A percentile compares a stretch with the other conserved stretches of the same genome.
Evolutionary conservation across 2,329 filamentous ascomycete genomes (phyloP).

Genomic region (Corinectria fuckeliana): DNA sequence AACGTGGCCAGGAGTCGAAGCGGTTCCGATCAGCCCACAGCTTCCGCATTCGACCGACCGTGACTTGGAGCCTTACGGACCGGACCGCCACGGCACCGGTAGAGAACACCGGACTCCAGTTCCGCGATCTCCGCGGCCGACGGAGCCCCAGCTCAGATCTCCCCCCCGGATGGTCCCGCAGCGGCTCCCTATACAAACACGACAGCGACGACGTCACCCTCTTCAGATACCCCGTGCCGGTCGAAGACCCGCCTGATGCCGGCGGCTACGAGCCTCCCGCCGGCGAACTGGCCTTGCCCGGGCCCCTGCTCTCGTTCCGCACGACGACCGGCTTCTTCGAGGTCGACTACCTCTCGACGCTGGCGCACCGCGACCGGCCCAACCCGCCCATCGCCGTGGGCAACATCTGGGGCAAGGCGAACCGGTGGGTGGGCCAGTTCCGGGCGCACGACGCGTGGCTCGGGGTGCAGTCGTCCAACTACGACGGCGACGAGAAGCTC

Average conservation of each 20-base stretch:
- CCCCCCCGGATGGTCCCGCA: conserved; percentile 49
- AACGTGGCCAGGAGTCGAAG: conserved; percentile 42
- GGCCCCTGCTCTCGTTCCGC: conserved; percentile 48
- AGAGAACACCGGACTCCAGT: conserved; percentile 47
- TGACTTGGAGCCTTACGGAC: conserved; percentile 51
- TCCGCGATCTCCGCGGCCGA: conserved; percentile 47
- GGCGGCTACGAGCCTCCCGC: conserved; percentile 40
- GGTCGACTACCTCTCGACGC: conserved; percentile 48
- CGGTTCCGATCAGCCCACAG: conserved; percentile 46
- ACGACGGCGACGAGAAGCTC: conserved; percentile 51
- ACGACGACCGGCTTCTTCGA: conserved; percentile 49
- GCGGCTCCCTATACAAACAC: conserved; percentile 47
- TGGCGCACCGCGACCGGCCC: conserved; percentile 43
- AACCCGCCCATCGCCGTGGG: conserved; percentile 52
- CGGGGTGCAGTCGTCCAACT: conserved; percentile 54
- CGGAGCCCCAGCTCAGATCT: conserved; percentile 40
- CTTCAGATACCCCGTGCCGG: conserved; percentile 52
- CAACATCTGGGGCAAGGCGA: conserved; percentile 47
- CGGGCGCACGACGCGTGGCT: conserved; percentile 55
- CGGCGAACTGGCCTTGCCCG: conserved; percentile 44
- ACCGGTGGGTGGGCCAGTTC: conserved; percentile 50
- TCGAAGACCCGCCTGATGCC: conserved; percentile 42
- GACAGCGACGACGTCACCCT: conserved; percentile 47
- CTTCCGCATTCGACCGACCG: conserved; percentile 48
- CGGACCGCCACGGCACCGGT: conserved; percentile 44